A percentile compares a stretch with the other conserved stretches of the same genome.
These are phyloP conservation scores for Luvunga scandens DNA, from an alignment of 345 rosid genomes.

Conservation along the genomic window DNA sequence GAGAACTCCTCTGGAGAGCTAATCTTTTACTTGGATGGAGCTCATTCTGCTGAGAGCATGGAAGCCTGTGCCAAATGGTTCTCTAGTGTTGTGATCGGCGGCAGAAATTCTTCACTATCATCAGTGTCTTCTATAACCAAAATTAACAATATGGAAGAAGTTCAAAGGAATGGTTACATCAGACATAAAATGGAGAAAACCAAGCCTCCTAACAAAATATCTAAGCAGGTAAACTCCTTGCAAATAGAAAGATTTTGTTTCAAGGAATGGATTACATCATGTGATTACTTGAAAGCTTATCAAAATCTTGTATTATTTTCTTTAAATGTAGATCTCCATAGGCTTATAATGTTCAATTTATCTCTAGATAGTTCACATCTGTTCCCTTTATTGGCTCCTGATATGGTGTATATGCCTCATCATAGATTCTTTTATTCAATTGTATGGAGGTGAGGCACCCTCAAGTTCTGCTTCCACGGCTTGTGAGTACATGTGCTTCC, in stretches of 20 bases:
- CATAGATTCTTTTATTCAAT: constrained; percentile 82
- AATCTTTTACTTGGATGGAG: constrained; percentile 90
- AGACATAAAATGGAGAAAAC: constrained; percentile 21
- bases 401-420: constrained; percentile 1
- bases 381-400: constrained; percentile 9
- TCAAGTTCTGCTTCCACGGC: constrained; percentile 65
- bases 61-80: constrained; percentile 91
- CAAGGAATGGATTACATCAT: constrained; percentile 1
- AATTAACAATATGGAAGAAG: constrained; percentile 21
- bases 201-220: constrained; percentile 32
- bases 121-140: constrained; percentile 20
- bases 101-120: constrained; percentile 21
- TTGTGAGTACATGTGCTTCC: constrained; percentile 62
- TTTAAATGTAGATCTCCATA: background rate
- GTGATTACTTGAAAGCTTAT: background rate
- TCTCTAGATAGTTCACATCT: background rate
- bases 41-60: constrained; percentile 98
- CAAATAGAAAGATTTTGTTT: background rate
- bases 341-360: background rate
- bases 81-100: constrained; percentile 49
- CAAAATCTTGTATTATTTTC: constrained; percentile 7
- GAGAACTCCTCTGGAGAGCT: constrained; percentile 53
- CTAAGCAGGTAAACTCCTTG: constrained; percentile 56
- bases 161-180: constrained; percentile 38
- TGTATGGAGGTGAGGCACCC: constrained; percentile 94